These are phyloP conservation scores for Saccharomycopsis babjevae DNA, from an alignment of 805 yeast genomes.

Conservation along the genomic window DNA sequence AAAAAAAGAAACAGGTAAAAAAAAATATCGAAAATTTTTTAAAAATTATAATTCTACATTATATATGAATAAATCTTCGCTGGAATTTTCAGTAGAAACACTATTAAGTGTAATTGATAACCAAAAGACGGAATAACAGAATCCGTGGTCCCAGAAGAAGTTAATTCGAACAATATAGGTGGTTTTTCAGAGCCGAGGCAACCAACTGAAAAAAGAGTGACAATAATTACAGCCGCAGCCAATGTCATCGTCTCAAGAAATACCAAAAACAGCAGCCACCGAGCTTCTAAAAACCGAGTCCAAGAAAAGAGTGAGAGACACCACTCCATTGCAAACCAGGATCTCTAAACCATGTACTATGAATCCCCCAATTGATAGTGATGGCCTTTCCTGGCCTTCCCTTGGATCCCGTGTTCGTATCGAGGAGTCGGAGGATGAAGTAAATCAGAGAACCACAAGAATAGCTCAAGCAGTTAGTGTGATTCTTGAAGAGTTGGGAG, in stretches of 20 bases:
- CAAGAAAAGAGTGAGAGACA: background rate
- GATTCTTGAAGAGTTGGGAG: slow-evolving; percentile 78
- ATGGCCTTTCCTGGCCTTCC: slow-evolving; percentile 92
- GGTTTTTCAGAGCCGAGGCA: too few species aligned
- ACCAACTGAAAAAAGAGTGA: background rate
- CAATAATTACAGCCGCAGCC: background rate
- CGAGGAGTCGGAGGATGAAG: slow-evolving; percentile 58
- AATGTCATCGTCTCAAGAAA: background rate
- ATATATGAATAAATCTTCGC: too few species aligned
- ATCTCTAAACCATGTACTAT: slow-evolving; percentile 77
- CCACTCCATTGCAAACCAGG: slow-evolving; percentile 59
- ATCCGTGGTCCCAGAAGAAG: too few species aligned
- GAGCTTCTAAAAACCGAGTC: background rate
- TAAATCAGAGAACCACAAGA: slow-evolving; percentile 53
- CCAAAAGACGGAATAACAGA: too few species aligned
- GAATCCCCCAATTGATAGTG: slow-evolving; percentile 78
- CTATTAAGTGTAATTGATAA: too few species aligned
- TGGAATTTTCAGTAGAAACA: too few species aligned
- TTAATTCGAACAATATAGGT: too few species aligned
- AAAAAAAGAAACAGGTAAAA: too few species aligned
- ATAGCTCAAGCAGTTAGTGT: slow-evolving; percentile 75
- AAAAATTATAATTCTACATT: too few species aligned
- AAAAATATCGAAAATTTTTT: too few species aligned
- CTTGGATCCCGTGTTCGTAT: slow-evolving; percentile 71
- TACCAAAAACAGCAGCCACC: background rate